These are phyloP conservation scores for Phaeolepiota aurea DNA, from an alignment of 768 basidiomycete genomes.

Conservation along the genomic window DNA sequence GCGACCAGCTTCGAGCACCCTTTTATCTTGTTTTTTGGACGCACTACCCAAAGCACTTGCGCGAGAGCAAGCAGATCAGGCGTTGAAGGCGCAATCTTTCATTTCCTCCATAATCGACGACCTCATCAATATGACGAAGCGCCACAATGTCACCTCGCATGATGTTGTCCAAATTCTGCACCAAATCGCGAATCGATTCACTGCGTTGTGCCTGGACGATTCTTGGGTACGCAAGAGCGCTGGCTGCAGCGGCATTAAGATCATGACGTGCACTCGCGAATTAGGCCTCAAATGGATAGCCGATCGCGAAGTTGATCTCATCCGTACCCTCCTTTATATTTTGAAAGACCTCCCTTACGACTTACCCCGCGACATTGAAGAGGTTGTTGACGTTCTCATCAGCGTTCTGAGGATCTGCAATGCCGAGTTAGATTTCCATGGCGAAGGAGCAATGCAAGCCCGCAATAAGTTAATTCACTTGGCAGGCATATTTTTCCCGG, in stretches of 20 bases:
- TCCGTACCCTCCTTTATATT: slow-evolving; percentile 83
- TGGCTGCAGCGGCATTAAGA: slow-evolving; percentile 77
- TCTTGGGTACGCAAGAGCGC: slow-evolving; percentile 87
- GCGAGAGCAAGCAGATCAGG: slow-evolving; percentile 53
- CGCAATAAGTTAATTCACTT: slow-evolving; percentile 59
- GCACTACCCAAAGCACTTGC: slow-evolving; percentile 72
- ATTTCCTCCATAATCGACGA: slow-evolving; percentile 59
- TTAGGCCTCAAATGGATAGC: slow-evolving; percentile 73
- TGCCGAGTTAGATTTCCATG: slow-evolving; percentile 34
- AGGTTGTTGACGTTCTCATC: slow-evolving; percentile 70
- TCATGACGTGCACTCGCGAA: slow-evolving; percentile 65
- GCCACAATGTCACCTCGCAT: slow-evolving; percentile 34
- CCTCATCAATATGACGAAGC: slow-evolving; percentile 47
- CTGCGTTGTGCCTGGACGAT: slow-evolving; percentile 83
- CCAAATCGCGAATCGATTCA: slow-evolving; percentile 77
- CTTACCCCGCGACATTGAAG: slow-evolving; percentile 71
- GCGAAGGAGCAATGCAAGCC: slow-evolving; percentile 31
- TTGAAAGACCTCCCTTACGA: slow-evolving; percentile 93
- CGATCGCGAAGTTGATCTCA: slow-evolving; percentile 84
- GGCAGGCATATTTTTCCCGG: slow-evolving; percentile 78
- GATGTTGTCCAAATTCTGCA: slow-evolving; percentile 67
- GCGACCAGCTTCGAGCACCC: slow-evolving; percentile 45
- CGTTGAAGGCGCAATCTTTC: slow-evolving; percentile 48
- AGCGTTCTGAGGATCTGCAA: slow-evolving; percentile 57
- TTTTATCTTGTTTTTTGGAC: slow-evolving; percentile 72